Percentiles rank a stretch among this genome's conserved stretches.
phyloP scores from a whole-genome alignment of 1,284 basidiomycete genomes.

The Xerocomus tenax region DNA sequence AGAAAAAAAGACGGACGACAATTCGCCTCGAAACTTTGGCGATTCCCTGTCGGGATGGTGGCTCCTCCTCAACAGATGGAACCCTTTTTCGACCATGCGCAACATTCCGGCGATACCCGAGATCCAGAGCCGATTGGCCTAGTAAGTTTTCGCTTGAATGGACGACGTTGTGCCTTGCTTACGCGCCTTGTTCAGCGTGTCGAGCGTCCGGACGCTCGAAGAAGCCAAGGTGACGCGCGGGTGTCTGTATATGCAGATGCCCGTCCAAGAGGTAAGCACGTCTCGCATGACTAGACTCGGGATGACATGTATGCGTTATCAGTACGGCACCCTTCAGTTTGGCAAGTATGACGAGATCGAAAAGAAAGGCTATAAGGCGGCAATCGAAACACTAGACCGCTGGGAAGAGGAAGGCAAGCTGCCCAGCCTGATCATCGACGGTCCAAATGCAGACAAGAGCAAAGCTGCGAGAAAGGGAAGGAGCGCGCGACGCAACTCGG shows the following conservation, averaged over 20 bases:
- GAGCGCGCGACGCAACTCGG: conserved; percentile 69
- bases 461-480: conserved; percentile 58
- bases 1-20: conserved; percentile 71
- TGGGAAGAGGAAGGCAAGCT: conserved; percentile 79
- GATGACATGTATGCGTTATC: no score
- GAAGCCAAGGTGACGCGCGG: conserved; percentile 85
- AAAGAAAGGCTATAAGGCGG: conserved; percentile 73
- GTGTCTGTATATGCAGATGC: conserved; percentile 91
- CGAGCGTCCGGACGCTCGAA: conserved; percentile 89
- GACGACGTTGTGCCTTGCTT: not conserved
- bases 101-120: conserved; percentile 91
- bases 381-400: conserved; percentile 64
- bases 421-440: conserved; percentile 61
- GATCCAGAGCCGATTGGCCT: conserved; percentile 90
- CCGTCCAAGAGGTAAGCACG: conserved; percentile 60
- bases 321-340: conserved; percentile 78
- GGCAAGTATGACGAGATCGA: conserved; percentile 78
- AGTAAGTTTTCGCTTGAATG: conserved; percentile 46
- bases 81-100: conserved; percentile 77
- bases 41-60: conserved; percentile 97
- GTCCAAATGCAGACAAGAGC: conserved; percentile 35
- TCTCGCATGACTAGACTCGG: no score
- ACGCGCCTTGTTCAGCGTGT: conserved; percentile 56
- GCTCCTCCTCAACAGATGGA: conserved; percentile 88
- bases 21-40: conserved; percentile 88